A percentile compares a stretch with the other conserved stretches of the same genome.
Evolutionary conservation across 306 rosid species (phyloP).

Genomic region (Oxytropis ochrocephala): DNA sequence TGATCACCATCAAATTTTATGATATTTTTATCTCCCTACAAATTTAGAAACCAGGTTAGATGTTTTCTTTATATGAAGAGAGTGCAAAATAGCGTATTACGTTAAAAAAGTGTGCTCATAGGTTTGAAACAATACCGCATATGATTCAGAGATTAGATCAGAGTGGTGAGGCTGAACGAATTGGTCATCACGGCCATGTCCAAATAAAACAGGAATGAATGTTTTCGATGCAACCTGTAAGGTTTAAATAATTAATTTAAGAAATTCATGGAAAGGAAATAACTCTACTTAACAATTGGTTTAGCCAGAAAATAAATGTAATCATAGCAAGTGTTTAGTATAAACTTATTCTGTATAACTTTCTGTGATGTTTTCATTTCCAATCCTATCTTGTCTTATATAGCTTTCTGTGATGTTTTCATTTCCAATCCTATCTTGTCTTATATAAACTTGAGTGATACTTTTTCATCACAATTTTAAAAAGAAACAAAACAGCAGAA

Average conservation of each 20-base stretch:
- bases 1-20: conserved; percentile 90
- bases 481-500: not conserved
- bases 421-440: not conserved
- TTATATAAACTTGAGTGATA: not conserved
- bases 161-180: conserved; percentile 81
- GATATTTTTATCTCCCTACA: conserved; percentile 82
- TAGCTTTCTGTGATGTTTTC: no score
- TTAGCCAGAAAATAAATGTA: not conserved
- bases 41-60: conserved; percentile 21
- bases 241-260: conserved; percentile 19
- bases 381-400: not conserved
- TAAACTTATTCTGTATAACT: not conserved
- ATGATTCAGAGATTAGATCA: conserved; percentile 60
- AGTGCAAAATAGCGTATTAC: not conserved
- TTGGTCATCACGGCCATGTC: conserved; percentile 77
- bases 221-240: conserved; percentile 79
- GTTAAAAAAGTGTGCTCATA: not conserved
- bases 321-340: not conserved
- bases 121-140: conserved; percentile 49
- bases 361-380: no score
- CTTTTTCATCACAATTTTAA: not conserved
- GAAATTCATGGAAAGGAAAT: conserved; percentile 16
- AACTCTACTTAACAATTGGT: not conserved
- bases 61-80: not conserved
- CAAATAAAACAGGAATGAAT: conserved; percentile 85